phyloP scores from a whole-genome alignment of 306 rosid species.

The Cicer yamashitae region DNA sequence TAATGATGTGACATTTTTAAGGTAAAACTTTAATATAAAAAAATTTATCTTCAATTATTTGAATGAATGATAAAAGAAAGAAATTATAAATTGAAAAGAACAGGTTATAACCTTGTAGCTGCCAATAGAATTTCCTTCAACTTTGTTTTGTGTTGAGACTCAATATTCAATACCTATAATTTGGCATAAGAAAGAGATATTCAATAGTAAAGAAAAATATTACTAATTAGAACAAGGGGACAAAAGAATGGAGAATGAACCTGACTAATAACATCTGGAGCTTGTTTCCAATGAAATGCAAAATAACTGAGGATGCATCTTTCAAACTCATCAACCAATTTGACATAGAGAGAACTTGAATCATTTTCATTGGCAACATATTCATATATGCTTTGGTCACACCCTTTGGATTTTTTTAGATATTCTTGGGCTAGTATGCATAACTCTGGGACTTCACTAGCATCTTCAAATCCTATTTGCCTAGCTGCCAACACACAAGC shows the following conservation, averaged over 20 bases:
- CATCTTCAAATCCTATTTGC: conserved; percentile 72
- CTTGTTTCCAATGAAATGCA: conserved; percentile 84
- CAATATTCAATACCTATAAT: conserved; percentile 60
- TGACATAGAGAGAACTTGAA: conserved; percentile 50
- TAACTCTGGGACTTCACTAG: conserved; percentile 58
- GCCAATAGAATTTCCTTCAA: conserved; percentile 60
- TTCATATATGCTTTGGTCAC: conserved; percentile 60
- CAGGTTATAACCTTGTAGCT: conserved; percentile 69
- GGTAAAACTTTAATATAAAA: not conserved
- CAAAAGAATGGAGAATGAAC: conserved; percentile 39
- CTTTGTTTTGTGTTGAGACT: conserved; percentile 58
- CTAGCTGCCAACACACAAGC: conserved; percentile 57
- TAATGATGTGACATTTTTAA: not conserved
- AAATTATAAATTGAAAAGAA: not conserved
- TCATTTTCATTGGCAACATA: conserved; percentile 56
- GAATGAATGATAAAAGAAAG: not conserved
- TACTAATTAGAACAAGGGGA: not conserved
- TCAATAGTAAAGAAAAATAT: not conserved
- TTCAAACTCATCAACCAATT: conserved; percentile 69
- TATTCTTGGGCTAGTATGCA: conserved; percentile 65
- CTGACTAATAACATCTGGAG: conserved; percentile 63
- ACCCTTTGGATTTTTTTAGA: conserved; percentile 60
- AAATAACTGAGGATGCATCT: conserved; percentile 77
- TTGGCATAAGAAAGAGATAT: not conserved
- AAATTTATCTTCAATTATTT: not conserved